Base-by-base conservation (phyloP, 805 yeast species). In the Komagataella pastoris region DNA sequence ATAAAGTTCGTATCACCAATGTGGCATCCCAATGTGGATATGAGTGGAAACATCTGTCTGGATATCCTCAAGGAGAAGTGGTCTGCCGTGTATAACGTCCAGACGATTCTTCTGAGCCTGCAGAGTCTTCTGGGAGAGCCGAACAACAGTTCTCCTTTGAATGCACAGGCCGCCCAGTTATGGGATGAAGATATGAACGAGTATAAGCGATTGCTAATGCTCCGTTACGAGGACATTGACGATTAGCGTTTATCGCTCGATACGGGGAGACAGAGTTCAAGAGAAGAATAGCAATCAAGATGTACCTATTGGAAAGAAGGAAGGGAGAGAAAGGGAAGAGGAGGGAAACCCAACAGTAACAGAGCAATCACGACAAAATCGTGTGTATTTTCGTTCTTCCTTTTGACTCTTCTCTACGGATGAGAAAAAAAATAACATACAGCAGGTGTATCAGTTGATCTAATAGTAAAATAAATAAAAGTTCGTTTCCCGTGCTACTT, bases 141-240 rank as follows among this genome's bases (percentile, higher is more conserved):
- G 50, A 91, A 91, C 65, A 98, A 98, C 44, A 99, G 93, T 67
- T 98, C 93, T 75, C 99, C 99, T 55, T 80, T 93, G 67, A 99
- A 93, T 46, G 97, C 98, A 21, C 99, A 93, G 71, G 93, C 93
- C 62, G 98, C 98, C 50, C 95, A 91, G 65, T 80, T 90, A 56
- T 95, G 90, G 75, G 90, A 90, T 74, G 88, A 89, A 59, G 97
- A 93, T 72, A 79, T 93, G 66, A 77, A 88, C 49, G 88, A 89
- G 70, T 93, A 89, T 69, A 97, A 93, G 40, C 40, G 40, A 30
- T 8, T 30, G 40, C 40, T 30, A 4, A 30, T 30, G 40, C 40
- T 30, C 40, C 40, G 40, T 14, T 30, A 30, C 40, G 40, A 30
- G 40, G 40, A 30, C 40, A 30, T 30, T 30, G 40, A 30, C 40